Conservation (phyloP, 176 grass and related monocot genomes). For the Oryza glumipatula region DNA sequence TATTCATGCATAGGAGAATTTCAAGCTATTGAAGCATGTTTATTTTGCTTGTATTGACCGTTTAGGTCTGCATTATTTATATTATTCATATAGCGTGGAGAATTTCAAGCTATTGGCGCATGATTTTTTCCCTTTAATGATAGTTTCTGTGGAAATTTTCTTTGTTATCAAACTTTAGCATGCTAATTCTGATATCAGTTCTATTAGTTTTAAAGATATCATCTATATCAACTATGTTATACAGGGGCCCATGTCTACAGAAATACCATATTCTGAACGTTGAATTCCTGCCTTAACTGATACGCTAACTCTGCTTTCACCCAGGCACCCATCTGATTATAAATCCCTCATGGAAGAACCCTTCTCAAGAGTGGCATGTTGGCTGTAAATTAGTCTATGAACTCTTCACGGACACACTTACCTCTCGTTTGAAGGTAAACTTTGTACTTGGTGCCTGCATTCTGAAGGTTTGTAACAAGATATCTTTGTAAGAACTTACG, state of each 20-base stretch:
- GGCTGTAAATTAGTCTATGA: slow-evolving; percentile 95
- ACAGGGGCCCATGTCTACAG: slow-evolving; percentile 11
- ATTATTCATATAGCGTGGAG: slow-evolving; percentile 3
- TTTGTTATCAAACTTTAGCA: slow-evolving; percentile 29
- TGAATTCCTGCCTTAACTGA: slow-evolving; percentile 24
- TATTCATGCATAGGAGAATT: slow-evolving; percentile 18
- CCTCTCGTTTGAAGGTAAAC: slow-evolving; percentile 82
- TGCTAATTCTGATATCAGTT: not conserved
- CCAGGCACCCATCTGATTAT: slow-evolving; percentile 60
- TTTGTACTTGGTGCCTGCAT: slow-evolving; percentile 24
- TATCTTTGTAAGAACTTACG: slow-evolving; percentile 37
- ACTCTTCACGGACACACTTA: slow-evolving; percentile 86
- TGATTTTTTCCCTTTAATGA: not conserved
- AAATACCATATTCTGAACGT: slow-evolving; percentile 11
- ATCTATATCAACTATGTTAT: not conserved
- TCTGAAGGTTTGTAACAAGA: slow-evolving; percentile 34
- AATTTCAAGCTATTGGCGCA: not conserved
- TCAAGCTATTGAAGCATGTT: not conserved
- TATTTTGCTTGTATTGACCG: slow-evolving; percentile 6
- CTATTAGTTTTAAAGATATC: not conserved
- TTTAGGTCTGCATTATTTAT: slow-evolving; percentile 21
- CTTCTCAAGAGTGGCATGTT: slow-evolving; percentile 96
- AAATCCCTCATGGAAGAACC: slow-evolving; percentile 95
- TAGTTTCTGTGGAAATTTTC: not conserved
- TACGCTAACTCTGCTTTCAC: slow-evolving; percentile 43